Conservation (phyloP, 495 filamentous ascomycete species). For the Lasiosphaeriaceae sp. region DNA sequence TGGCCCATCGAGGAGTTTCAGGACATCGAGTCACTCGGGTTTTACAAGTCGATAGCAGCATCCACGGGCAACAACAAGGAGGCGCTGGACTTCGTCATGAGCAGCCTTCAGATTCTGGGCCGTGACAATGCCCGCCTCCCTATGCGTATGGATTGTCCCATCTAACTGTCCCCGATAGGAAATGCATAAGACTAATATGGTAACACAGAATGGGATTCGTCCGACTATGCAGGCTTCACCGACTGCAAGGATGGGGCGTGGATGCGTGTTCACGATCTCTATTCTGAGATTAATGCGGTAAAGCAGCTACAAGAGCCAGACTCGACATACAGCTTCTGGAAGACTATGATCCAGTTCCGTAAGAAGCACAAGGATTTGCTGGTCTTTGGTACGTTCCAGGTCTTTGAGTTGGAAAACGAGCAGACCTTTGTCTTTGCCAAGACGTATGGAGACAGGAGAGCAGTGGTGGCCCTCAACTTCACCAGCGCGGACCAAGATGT, state of each 20-base stretch:
- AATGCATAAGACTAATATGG: slow-evolving; percentile 55
- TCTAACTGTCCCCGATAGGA: slow-evolving; percentile 13
- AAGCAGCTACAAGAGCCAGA: slow-evolving; percentile 34
- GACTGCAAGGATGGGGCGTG: slow-evolving; percentile 31
- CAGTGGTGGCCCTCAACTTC: slow-evolving; percentile 32
- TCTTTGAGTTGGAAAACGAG: slow-evolving; percentile 34
- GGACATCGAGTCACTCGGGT: slow-evolving; percentile 7
- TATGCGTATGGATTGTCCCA: slow-evolving; percentile 68
- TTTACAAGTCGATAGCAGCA: neutral
- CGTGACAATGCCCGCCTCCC: slow-evolving; percentile 54
- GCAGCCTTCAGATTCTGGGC: slow-evolving; percentile 53
- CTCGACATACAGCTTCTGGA: slow-evolving; percentile 37
- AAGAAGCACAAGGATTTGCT: slow-evolving; percentile 33
- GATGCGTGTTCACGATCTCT: slow-evolving; percentile 58
- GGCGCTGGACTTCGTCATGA: slow-evolving; percentile 51
- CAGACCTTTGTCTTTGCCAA: slow-evolving; percentile 45
- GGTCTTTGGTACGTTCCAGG: slow-evolving; percentile 21
- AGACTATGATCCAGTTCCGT: slow-evolving; percentile 31
- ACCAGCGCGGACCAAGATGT: slow-evolving; percentile 24
- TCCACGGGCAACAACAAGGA: slow-evolving; percentile 24
- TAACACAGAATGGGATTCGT: slow-evolving; percentile 31
- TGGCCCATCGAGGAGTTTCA: slow-evolving; percentile 63
- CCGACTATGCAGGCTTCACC: slow-evolving; percentile 24
- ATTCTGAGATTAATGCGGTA: slow-evolving; percentile 48
- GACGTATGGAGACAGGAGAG: slow-evolving; percentile 17